Percentiles rank a stretch among this genome's conserved stretches.
These are phyloP conservation scores for Dictyostelium discoideum DNA, from an alignment of 78 protist species.

Conservation along the genomic window dicty_2.7 NC_007088.5:3937001-3937500, in stretches of 20 bases:
- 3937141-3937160: conserved; percentile 71
- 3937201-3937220: conserved; percentile 76
- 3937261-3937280: conserved; percentile 67
- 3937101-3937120: conserved; percentile 60
- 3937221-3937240: conserved; percentile 42
- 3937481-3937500: conserved; percentile 70
- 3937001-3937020: conserved; percentile 23
- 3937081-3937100: conserved; percentile 50
- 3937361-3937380: no score
- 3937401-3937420: no score
- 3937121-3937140: conserved; percentile 64
- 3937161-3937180: conserved; percentile 64
- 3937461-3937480: conserved; percentile 74
- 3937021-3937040: conserved; percentile 79
- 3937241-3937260: conserved; percentile 77
- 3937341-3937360: neutral
- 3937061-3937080: conserved; percentile 72
- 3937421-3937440: conserved; percentile 67
- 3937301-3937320: neutral
- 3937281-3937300: conserved; percentile 66
- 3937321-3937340: neutral
- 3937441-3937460: conserved; percentile 79
- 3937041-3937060: conserved; percentile 57
- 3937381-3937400: no score
- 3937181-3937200: conserved; percentile 45